A percentile compares a stretch with the other conserved stretches of the same genome.
Conservation (phyloP, 306 rosid species). For the barrel medic (Medicago truncatula) region DNA sequence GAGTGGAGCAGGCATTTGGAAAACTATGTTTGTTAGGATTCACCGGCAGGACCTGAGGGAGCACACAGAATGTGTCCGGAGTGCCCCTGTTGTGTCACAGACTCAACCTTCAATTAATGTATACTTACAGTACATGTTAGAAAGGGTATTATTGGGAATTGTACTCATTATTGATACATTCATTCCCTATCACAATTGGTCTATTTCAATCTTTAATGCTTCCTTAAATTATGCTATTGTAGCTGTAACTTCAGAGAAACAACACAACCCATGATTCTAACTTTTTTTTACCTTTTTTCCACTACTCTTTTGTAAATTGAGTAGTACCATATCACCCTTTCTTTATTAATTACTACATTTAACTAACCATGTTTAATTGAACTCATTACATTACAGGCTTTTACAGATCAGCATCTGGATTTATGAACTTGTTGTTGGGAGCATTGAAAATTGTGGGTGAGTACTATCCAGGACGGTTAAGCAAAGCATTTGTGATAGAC, state of each 20-base stretch:
- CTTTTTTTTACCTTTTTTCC: constrained; percentile 50
- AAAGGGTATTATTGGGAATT: constrained; percentile 76
- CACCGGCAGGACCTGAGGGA: constrained; percentile 42
- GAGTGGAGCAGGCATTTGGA: constrained; percentile 33
- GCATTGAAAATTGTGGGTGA: constrained; percentile 80
- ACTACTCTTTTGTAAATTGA: too few relatives aligned
- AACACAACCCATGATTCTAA: constrained; percentile 51
- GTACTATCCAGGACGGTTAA: constrained; percentile 76
- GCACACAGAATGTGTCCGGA: constrained; percentile 69
- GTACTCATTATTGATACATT: constrained; percentile 45
- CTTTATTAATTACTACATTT: not conserved
- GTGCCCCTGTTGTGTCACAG: constrained; percentile 68
- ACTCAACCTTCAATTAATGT: constrained; percentile 42
- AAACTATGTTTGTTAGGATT: constrained; percentile 38
- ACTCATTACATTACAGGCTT: constrained; percentile 63
- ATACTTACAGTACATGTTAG: not conserved
- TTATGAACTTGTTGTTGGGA: constrained; percentile 73
- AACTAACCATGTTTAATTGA: not conserved
- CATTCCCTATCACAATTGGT: constrained; percentile 51
- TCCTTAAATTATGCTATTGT: constrained; percentile 56
- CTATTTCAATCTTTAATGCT: constrained; percentile 50
- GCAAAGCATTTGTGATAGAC: constrained; percentile 84
- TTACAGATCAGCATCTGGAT: constrained; percentile 90
- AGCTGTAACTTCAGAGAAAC: constrained; percentile 37
- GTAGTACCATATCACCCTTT: not conserved